Conservation (phyloP, 2,329 filamentous ascomycete species). For the Tetracladium maxilliforme region DNA sequence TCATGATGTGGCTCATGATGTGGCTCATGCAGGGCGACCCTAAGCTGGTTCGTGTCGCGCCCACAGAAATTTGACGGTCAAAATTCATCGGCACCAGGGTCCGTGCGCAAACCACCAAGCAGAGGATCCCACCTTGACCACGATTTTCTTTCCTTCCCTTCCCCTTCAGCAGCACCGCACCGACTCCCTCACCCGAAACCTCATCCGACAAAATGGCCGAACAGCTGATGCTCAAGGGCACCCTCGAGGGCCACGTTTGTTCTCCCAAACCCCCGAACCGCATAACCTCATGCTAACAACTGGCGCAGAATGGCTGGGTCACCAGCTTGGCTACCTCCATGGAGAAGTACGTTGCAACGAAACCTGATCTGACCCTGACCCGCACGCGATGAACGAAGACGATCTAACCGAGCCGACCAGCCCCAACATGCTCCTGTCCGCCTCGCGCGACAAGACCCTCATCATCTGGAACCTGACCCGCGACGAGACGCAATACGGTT, state of each 20-base stretch:
- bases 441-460: constrained; percentile 92
- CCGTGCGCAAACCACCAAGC: too few species aligned
- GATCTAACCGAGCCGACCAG: constrained; percentile 29
- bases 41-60: too few species aligned
- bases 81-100: too few species aligned
- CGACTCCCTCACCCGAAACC: too few species aligned
- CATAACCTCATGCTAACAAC: constrained; percentile 3
- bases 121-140: too few species aligned
- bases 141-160: too few species aligned
- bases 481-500: constrained; percentile 95
- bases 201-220: constrained; percentile 78
- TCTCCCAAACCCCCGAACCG: constrained; percentile 8
- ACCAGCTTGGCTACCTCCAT: constrained; percentile 96
- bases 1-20: too few species aligned
- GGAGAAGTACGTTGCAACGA: constrained; percentile 63
- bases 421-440: constrained; percentile 99
- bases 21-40: too few species aligned
- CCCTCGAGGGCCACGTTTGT: constrained; percentile 95
- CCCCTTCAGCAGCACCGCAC: too few species aligned
- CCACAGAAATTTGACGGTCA: too few species aligned
- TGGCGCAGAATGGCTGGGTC: constrained; percentile 78
- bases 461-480: constrained; percentile 99
- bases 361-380: constrained; percentile 4
- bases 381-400: constrained; percentile 6
- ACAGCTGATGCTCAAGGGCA: constrained; percentile 91